Percentiles rank a stretch among this genome's conserved stretches.
Conservation (phyloP, 768 basidiomycete genomes). For the Clathrus columnatus region DNA sequence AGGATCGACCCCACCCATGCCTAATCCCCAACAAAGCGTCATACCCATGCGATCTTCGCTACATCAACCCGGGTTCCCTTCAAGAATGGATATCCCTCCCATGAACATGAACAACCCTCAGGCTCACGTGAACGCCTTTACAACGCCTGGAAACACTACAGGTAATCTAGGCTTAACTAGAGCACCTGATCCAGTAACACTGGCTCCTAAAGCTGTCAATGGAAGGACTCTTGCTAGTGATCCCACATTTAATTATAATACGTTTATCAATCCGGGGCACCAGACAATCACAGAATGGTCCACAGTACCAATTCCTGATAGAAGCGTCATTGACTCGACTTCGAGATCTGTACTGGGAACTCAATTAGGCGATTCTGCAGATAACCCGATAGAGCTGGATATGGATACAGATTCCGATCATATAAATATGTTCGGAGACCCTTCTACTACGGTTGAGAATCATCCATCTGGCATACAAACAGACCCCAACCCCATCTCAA, state of each 20-base stretch:
- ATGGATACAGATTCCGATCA: constrained; percentile 62
- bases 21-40: constrained; percentile 53
- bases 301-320: not conserved
- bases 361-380: constrained; percentile 51
- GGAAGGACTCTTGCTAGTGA: constrained; percentile 37
- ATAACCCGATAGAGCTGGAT: constrained; percentile 78
- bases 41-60: constrained; percentile 78
- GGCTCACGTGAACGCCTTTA: too few species aligned
- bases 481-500: constrained; percentile 21
- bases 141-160: not conserved
- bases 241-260: constrained; percentile 3
- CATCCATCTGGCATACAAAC: constrained; percentile 16
- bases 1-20: constrained; percentile 24
- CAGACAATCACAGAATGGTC: constrained; percentile 2
- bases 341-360: not conserved
- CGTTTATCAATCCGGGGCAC: not conserved
- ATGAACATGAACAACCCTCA: constrained; percentile 24
- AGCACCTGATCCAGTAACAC: constrained; percentile 68
- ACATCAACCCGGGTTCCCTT: constrained; percentile 58
- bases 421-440: constrained; percentile 46
- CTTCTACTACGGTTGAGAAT: not conserved
- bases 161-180: constrained; percentile 34
- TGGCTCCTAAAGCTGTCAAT: constrained; percentile 79
- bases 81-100: constrained; percentile 76
- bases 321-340: constrained; percentile 10